phyloP scores from a whole-genome alignment of 23 red algal genomes.

The Agarophyton chilense region DNA sequence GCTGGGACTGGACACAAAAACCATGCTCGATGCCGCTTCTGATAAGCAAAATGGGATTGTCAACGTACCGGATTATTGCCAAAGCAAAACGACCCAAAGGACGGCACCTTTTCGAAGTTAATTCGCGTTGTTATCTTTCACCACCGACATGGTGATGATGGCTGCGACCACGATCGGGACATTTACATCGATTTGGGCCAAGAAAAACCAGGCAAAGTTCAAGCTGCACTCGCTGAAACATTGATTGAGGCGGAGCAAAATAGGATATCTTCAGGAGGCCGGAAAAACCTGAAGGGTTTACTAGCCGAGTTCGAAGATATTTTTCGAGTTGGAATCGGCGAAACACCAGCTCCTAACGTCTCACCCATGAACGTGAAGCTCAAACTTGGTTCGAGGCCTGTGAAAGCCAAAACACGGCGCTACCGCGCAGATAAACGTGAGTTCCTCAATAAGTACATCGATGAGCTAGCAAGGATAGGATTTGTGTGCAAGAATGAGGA shows the following conservation, averaged over 20 bases:
- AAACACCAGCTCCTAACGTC: not conserved
- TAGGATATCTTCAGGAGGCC: not conserved
- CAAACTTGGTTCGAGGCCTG: too few species aligned
- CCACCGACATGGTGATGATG: not conserved
- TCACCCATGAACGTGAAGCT: not conserved
- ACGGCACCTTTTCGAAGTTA: too few species aligned
- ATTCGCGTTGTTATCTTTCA: not conserved
- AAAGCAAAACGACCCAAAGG: not conserved
- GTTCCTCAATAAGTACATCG: constrained; percentile 18
- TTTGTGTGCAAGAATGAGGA: not conserved
- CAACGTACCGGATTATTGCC: too few species aligned
- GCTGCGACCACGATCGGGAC: not conserved
- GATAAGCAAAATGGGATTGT: too few species aligned
- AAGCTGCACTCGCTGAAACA: not conserved
- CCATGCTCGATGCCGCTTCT: not conserved
- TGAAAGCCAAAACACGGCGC: constrained; percentile 23
- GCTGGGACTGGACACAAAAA: not conserved
- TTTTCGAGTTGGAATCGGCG: not conserved
- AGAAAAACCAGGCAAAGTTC: not conserved
- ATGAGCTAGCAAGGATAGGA: constrained; percentile 6
- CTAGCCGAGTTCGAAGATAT: not conserved
- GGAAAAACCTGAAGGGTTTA: not conserved
- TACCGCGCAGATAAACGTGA: not conserved
- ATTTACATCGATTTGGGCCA: not conserved
- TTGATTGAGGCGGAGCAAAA: not conserved